Conservation (phyloP, 129 eudicot genomes). For the Heracleum sosnowskyi region DNA sequence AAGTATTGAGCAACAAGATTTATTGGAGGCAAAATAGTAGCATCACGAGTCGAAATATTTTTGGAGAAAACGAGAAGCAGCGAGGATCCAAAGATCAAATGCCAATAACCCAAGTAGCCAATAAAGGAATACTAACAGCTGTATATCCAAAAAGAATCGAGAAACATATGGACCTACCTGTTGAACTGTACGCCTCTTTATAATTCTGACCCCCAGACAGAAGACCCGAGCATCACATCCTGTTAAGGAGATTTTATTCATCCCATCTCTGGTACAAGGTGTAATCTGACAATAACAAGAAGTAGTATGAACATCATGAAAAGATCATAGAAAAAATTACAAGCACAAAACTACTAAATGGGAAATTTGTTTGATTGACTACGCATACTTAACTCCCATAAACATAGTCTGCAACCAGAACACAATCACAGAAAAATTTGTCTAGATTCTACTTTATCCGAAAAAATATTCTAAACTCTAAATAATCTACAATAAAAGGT, state of each 20-base stretch:
- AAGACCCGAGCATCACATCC: constrained; percentile 92
- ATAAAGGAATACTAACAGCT: neutral
- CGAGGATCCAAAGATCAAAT: neutral
- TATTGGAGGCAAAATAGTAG: neutral
- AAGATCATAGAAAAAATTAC: neutral
- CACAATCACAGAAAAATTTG: neutral
- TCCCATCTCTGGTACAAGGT: constrained; percentile 81
- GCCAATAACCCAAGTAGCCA: neutral
- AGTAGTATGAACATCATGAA: neutral
- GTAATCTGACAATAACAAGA: constrained; percentile 64
- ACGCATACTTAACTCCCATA: neutral
- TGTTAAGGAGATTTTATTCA: constrained; percentile 68
- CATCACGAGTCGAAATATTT: no score
- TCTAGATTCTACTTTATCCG: neutral
- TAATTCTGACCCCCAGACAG: constrained; percentile 90
- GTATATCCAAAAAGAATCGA: neutral
- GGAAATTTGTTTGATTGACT: neutral
- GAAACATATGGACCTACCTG: constrained; percentile 45
- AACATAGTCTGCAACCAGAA: neutral
- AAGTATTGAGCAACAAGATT: no score
- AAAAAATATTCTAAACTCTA: neutral
- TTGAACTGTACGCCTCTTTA: constrained; percentile 69
- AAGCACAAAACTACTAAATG: neutral
- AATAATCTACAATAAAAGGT: neutral
- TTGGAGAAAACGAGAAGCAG: neutral